A percentile compares a stretch with the other conserved stretches of the same genome.
Evolutionary conservation across 2,329 filamentous ascomycete species (phyloP).

Genomic region (Pyricularia sp.): DNA sequence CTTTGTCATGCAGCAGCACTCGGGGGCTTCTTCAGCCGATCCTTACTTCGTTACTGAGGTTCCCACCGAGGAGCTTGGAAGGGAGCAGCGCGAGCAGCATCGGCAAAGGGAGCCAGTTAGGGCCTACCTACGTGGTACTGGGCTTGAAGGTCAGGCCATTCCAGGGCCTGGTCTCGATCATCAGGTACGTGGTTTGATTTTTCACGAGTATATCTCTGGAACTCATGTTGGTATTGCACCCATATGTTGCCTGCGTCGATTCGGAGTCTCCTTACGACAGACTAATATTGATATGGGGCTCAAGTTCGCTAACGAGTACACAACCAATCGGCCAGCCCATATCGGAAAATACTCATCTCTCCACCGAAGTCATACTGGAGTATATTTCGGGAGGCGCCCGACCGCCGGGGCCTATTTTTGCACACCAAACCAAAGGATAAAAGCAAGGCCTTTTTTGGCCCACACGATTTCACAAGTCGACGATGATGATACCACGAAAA

Average conservation of each 20-base stretch:
- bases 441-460: not conserved
- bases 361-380: not conserved
- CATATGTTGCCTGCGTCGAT: not conserved
- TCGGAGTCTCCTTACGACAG: not conserved
- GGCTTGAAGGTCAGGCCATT: not conserved
- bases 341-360: not conserved
- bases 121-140: not conserved
- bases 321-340: not conserved
- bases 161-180: not conserved
- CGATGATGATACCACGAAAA: not conserved
- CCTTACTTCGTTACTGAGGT: not conserved
- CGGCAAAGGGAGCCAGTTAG: not conserved
- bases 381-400: not conserved
- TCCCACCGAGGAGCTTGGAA: not conserved
- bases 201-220: not conserved
- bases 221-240: not conserved
- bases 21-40: slow-evolving; percentile 3
- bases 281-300: not conserved
- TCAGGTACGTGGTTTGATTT: not conserved
- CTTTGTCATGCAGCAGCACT: slow-evolving; percentile 27
- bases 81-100: not conserved
- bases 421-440: not conserved
- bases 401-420: not conserved
- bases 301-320: not conserved
- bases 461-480: not conserved